Evolutionary conservation across 148 eudicot species (phyloP).

Genomic region (Rhododendron ovatum): DNA sequence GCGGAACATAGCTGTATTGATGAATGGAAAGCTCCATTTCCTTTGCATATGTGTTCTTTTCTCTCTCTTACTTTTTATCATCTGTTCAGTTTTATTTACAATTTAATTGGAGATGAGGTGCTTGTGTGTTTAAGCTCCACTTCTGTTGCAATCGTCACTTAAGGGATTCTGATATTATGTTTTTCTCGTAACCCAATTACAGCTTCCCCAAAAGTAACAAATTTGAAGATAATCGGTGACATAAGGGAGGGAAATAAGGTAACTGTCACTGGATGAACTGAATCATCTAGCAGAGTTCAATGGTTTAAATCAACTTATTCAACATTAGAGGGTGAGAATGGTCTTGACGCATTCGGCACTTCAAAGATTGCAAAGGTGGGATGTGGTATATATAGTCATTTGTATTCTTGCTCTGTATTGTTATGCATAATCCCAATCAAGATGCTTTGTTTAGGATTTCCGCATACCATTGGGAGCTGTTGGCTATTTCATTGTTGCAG

Average conservation of each 20-base stretch:
- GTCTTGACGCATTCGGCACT: conserved; percentile 73
- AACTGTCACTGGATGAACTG: conserved; percentile 86
- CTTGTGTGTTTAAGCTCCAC: not conserved
- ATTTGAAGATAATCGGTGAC: conserved; percentile 79
- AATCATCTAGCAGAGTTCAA: conserved; percentile 96
- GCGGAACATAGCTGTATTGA: not conserved
- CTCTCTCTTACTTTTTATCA: not conserved
- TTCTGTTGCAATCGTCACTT: not conserved
- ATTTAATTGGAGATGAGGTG: not conserved
- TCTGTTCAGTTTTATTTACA: not conserved
- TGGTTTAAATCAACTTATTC: conserved; percentile 78
- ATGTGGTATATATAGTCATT: not conserved
- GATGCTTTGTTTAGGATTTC: conserved; percentile 51
- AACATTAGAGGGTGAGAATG: conserved; percentile 57
- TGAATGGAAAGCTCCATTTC: not conserved
- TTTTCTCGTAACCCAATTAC: conserved; percentile 22
- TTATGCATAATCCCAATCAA: conserved; percentile 6
- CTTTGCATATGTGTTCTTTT: not conserved
- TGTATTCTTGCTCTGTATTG: not conserved
- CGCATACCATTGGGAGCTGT: conserved; percentile 97
- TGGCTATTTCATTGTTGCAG: conserved; percentile 74
- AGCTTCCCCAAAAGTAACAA: conserved; percentile 86
- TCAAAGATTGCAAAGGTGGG: conserved; percentile 92
- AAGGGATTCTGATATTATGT: not conserved
- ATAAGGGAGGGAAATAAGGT: conserved; percentile 89